Conservation (phyloP, 345 rosid species). For the Eutrema japonicum region DNA sequence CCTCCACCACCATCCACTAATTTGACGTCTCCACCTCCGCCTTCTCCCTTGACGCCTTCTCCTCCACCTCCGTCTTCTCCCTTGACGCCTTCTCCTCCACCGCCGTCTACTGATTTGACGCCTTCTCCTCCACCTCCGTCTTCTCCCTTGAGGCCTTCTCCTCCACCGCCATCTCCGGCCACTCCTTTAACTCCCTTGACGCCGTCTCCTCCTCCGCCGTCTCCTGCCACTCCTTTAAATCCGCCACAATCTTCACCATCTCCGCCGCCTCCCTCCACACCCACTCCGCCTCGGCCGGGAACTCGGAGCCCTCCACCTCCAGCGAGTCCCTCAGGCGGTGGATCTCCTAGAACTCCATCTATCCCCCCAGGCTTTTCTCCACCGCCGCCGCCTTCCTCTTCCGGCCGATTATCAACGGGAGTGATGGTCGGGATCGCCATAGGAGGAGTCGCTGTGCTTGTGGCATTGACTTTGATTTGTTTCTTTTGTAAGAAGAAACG, state of each 20-base stretch:
- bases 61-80: neutral
- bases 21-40: neutral
- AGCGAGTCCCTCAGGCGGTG: constrained; percentile 15
- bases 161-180: constrained; percentile 38
- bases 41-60: neutral
- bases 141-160: constrained; percentile 16
- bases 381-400: constrained; percentile 41
- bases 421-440: constrained; percentile 62
- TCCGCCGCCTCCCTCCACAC: constrained; percentile 48
- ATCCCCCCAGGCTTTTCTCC: constrained; percentile 34
- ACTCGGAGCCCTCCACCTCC: constrained; percentile 42
- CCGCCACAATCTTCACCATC: constrained; percentile 27
- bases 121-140: constrained; percentile 24
- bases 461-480: constrained; percentile 49
- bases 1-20: neutral
- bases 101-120: neutral
- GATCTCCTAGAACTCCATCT: constrained; percentile 19
- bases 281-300: constrained; percentile 39
- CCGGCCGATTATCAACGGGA: constrained; percentile 49
- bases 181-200: constrained; percentile 11
- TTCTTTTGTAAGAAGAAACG: constrained; percentile 60
- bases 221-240: constrained; percentile 45
- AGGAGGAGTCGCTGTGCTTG: constrained; percentile 60
- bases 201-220: constrained; percentile 34
- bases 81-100: constrained; percentile 42